Evolutionary conservation across 2,329 filamentous ascomycete genomes (phyloP).

Genomic region (Zalaria sp.): DNA sequence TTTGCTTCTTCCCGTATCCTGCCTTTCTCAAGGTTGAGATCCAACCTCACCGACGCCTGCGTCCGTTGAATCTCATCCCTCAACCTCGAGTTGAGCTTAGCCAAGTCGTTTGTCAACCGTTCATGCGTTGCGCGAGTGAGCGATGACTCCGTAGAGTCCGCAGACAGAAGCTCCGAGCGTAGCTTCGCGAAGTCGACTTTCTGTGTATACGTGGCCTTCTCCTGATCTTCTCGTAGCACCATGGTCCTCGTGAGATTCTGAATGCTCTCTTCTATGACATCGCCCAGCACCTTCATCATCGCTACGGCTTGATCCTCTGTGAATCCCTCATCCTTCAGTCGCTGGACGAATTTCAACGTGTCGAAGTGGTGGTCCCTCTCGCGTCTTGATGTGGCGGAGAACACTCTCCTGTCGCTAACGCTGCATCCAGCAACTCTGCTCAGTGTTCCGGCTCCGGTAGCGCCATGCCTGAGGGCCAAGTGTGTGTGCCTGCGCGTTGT

Average conservation of each 20-base stretch:
- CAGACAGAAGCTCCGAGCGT: slow-evolving; percentile 80
- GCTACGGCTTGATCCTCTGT: slow-evolving; percentile 89
- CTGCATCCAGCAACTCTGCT: not conserved
- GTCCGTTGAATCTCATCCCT: slow-evolving; percentile 90
- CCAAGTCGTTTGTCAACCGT: slow-evolving; percentile 82
- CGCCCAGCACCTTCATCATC: slow-evolving; percentile 96
- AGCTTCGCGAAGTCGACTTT: slow-evolving; percentile 98
- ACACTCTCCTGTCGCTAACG: slow-evolving; percentile 21
- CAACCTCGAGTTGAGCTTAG: slow-evolving; percentile 78
- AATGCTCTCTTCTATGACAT: slow-evolving; percentile 96
- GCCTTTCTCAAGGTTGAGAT: slow-evolving; percentile 93
- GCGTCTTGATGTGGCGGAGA: slow-evolving; percentile 52
- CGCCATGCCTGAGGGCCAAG: too few relatives aligned
- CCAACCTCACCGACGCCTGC: slow-evolving; percentile 80
- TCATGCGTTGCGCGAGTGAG: slow-evolving; percentile 85
- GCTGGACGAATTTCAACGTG: slow-evolving; percentile 91
- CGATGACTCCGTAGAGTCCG: slow-evolving; percentile 81
- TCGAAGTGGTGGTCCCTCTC: slow-evolving; percentile 88
- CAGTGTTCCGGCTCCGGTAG: not conserved
- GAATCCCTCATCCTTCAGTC: slow-evolving; percentile 80
- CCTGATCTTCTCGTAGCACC: slow-evolving; percentile 88
- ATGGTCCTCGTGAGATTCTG: slow-evolving; percentile 96
- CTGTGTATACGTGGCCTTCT: slow-evolving; percentile 62
- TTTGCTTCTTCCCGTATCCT: slow-evolving; percentile 93
- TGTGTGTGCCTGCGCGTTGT: too few relatives aligned